These are phyloP conservation scores for Aspergillus aculeatus DNA, from an alignment of 2,329 filamentous ascomycete genomes.

Conservation along the genomic window DNA sequence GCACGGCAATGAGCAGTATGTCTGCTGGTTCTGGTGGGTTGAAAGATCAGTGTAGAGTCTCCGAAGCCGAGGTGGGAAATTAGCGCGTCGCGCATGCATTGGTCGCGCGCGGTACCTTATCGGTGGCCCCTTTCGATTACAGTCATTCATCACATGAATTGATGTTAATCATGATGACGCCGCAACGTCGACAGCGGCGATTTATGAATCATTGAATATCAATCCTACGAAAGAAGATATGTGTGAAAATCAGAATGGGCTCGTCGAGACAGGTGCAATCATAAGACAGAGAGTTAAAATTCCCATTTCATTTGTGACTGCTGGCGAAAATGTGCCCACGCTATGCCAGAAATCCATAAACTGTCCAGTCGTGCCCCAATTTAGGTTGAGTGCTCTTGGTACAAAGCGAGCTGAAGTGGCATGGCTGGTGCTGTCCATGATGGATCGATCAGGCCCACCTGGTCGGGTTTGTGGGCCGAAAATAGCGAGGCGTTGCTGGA, in stretches of 20 bases:
- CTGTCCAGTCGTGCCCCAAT: background rate
- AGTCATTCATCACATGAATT: background rate
- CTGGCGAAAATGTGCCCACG: background rate
- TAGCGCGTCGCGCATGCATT: constrained; percentile 1
- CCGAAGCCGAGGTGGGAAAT: background rate
- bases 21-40: background rate
- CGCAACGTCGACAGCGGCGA: background rate
- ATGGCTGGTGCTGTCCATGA: background rate
- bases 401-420: background rate
- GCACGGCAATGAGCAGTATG: background rate
- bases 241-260: too few species aligned
- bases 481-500: too few species aligned
- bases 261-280: too few species aligned
- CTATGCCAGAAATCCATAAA: background rate
- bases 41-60: background rate
- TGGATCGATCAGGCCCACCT: background rate
- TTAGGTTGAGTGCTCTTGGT: background rate
- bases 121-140: background rate
- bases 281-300: too few species aligned
- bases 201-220: too few species aligned
- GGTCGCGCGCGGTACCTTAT: constrained; percentile 1
- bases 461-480: background rate
- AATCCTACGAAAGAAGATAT: too few species aligned
- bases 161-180: too few species aligned
- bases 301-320: background rate